Conservation (phyloP, 139 green algal species). For the Chlorella ohadii region DNA sequence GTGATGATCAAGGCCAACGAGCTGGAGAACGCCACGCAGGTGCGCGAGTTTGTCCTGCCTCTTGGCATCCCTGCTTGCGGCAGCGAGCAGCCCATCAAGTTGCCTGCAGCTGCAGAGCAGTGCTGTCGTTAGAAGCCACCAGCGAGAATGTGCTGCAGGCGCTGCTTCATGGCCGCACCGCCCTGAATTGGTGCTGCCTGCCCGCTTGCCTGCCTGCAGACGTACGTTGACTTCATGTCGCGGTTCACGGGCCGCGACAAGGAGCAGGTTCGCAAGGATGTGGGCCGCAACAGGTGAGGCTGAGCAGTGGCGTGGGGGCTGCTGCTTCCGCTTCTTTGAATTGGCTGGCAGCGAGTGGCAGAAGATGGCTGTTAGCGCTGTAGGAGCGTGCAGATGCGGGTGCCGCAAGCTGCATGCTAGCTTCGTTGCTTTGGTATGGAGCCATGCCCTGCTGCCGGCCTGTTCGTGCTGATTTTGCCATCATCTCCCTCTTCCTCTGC, state of each 20-base stretch:
- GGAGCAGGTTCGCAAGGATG: slow-evolving; percentile 63
- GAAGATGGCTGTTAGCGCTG: not conserved
- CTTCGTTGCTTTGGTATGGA: too few relatives aligned
- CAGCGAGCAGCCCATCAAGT: too few relatives aligned
- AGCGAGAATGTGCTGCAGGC: not conserved
- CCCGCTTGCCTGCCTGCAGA: slow-evolving; percentile 27
- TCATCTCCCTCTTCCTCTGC: not conserved
- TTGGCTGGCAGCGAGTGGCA: not conserved
- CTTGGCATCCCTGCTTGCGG: too few relatives aligned
- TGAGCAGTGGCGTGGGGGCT: not conserved
- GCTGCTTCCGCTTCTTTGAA: too few relatives aligned
- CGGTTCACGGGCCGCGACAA: slow-evolving; percentile 71
- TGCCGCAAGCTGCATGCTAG: too few relatives aligned
- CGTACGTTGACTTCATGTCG: slow-evolving; percentile 72
- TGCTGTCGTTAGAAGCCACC: not conserved
- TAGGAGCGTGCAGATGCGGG: too few relatives aligned
- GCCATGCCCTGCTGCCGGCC: too few relatives aligned
- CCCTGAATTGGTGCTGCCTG: not conserved
- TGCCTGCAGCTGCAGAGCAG: too few relatives aligned
- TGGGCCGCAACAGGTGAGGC: slow-evolving; percentile 51
- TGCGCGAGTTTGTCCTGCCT: too few relatives aligned
- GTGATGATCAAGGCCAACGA: slow-evolving; percentile 92
- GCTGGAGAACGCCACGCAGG: slow-evolving; percentile 78
- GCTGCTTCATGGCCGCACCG: too few relatives aligned
- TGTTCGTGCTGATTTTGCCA: not conserved